Percentiles rank a stretch among this genome's conserved stretches.
Conservation (phyloP, 2,329 filamentous ascomycete species). For the Alternaria sp. region DNA sequence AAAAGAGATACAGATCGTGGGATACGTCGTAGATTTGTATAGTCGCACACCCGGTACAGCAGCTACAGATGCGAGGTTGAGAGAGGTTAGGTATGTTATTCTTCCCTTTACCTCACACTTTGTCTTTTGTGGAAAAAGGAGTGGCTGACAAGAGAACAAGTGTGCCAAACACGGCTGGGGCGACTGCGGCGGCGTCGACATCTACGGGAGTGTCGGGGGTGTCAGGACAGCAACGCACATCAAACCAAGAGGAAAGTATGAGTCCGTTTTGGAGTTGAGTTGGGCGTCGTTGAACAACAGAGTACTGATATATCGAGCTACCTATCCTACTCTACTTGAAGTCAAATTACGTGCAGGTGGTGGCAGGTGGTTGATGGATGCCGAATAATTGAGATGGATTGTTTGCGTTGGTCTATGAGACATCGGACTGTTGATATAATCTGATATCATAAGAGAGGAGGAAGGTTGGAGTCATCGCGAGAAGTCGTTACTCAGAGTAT, state of each 20-base stretch:
- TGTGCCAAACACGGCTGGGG: slow-evolving; percentile 8
- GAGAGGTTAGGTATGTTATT: slow-evolving; percentile 30
- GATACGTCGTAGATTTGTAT: slow-evolving; percentile 24
- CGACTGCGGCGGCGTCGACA: too few species aligned
- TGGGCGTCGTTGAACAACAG: background rate
- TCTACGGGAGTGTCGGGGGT: too few species aligned
- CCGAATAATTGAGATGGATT: too few species aligned
- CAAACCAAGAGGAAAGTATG: slow-evolving; percentile 26
- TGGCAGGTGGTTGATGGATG: too few species aligned
- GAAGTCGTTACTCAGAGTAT: too few species aligned
- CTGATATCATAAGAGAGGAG: too few species aligned
- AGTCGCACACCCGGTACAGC: background rate
- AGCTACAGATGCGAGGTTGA: slow-evolving; percentile 3
- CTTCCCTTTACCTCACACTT: fast-evolving
- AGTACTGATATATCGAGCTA: too few species aligned
- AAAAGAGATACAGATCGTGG: slow-evolving; percentile 24
- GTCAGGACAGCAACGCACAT: background rate
- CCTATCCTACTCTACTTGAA: too few species aligned
- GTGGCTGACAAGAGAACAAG: slow-evolving; percentile 14
- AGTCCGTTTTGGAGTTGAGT: slow-evolving; percentile 30
- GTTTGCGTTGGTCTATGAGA: too few species aligned
- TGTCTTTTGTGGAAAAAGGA: background rate
- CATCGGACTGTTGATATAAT: too few species aligned
- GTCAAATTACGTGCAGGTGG: too few species aligned
- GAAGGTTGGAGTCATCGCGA: too few species aligned